Evolutionary conservation across 345 rosid genomes (phyloP), one percentile per base, ranked within the genome.

Genomic region (Raphanus sativus): DNA sequence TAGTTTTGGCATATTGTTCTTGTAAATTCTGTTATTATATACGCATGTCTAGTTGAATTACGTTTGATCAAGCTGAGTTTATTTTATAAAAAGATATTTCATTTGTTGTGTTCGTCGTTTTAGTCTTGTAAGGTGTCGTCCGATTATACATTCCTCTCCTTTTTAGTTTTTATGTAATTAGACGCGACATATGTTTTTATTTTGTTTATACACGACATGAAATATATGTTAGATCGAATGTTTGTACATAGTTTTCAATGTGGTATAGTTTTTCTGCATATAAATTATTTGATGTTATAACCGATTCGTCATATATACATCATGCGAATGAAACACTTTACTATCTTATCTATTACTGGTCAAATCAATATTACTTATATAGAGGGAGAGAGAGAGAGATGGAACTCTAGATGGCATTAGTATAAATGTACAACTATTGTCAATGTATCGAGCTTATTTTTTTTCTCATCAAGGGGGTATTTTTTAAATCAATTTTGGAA

Each of bases 101-200:
- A 12, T 76, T 62, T 76, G 69, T 34, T 76, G 62, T 30, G 33
- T 75, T 45, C 62, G 52, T 75, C 30, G 64, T 70, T 54, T 68
- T 60, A 26, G 55, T 69, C 60, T 69, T 62, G 75, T 69, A 69
- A 69, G 24, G 42, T 52, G 13, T 61, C 16, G 16, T 48, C 21
- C 32, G 17, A 32, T 68, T 60, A 56, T 36, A 50, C 48, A 2
- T 69, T 63, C 45, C 30, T 54, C 25, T 70, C 40, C 38, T 16
- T 69, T 76, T 69, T 36, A 21, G 2, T 13, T 77, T 70, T 36
- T 36, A 36, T 77, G 80, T 63, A 77, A 77, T 55, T 64, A 55
- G 65, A 54, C 36, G 56, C 34, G 59, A 52, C 58, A 13, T 77
- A 3, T 52, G 15, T 4, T n/a, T 74, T 32, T 15, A 36, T 1